phyloP scores from a whole-genome alignment of 176 grass and related monocot genomes.

The Oryza glumipatula region DNA sequence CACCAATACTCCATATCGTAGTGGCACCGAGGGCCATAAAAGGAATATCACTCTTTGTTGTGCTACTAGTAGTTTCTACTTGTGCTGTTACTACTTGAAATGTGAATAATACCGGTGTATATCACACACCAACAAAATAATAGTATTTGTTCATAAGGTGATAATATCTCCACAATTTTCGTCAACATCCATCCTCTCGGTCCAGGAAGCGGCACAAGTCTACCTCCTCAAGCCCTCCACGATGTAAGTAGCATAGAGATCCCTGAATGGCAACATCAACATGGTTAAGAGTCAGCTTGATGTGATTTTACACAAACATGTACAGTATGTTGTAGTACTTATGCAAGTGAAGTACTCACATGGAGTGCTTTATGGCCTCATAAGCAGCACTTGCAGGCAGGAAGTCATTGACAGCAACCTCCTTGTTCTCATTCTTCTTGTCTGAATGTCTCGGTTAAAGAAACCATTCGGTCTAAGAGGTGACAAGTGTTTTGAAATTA shows the following conservation, averaged over 20 bases:
- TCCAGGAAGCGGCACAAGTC: background rate
- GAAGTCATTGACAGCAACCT: slow-evolving; percentile 95
- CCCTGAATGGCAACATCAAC: slow-evolving; percentile 52
- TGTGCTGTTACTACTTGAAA: slow-evolving; percentile 2
- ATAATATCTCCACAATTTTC: slow-evolving; percentile 27
- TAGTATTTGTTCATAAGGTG: slow-evolving; percentile 5
- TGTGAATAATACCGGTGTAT: background rate
- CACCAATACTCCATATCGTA: background rate
- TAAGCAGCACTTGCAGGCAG: slow-evolving; percentile 64
- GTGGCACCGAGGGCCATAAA: background rate
- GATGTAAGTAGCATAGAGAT: slow-evolving; percentile 89
- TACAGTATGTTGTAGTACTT: background rate
- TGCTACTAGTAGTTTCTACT: slow-evolving; percentile 23
- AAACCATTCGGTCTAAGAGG: slow-evolving; percentile 28
- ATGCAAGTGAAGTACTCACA: slow-evolving; percentile 45
- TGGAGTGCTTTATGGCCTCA: slow-evolving; percentile 80
- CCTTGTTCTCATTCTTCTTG: slow-evolving; percentile 99
- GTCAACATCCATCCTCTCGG: slow-evolving; percentile 36
- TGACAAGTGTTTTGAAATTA: background rate
- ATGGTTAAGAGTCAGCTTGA: background rate
- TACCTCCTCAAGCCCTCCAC: slow-evolving; percentile 94
- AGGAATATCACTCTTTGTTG: slow-evolving; percentile 27
- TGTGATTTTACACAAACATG: background rate
- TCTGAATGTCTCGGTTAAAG: slow-evolving; percentile 58
- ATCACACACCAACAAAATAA: slow-evolving; percentile 29